phyloP scores from a whole-genome alignment of 2,329 filamentous ascomycete genomes.

The Talaromyces sp. region DNA sequence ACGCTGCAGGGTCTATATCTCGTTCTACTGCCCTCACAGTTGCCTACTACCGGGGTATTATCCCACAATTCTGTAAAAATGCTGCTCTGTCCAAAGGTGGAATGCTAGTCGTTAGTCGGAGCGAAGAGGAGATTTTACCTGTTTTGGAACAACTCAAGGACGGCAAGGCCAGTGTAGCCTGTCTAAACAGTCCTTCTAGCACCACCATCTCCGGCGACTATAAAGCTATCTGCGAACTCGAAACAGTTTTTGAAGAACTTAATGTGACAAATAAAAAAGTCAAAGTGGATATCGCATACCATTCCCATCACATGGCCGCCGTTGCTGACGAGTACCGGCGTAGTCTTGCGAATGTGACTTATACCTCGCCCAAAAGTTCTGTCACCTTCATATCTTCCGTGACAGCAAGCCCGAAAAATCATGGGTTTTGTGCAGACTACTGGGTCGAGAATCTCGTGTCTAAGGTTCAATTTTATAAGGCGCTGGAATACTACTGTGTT shows the following conservation, averaged over 20 bases:
- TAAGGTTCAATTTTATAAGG: slow-evolving; percentile 13
- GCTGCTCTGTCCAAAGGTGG: slow-evolving; percentile 12
- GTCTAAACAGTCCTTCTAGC: slow-evolving; percentile 14
- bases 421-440: slow-evolving; percentile 10
- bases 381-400: slow-evolving; percentile 16
- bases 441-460: slow-evolving; percentile 16
- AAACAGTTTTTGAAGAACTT: neutral
- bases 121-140: slow-evolving; percentile 16
- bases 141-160: slow-evolving; percentile 20
- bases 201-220: slow-evolving; percentile 16
- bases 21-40: slow-evolving; percentile 30
- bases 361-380: slow-evolving; percentile 1
- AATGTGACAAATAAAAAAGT: slow-evolving; percentile 11
- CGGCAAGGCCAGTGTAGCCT: slow-evolving; percentile 20
- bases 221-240: slow-evolving; percentile 8
- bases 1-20: slow-evolving; percentile 37
- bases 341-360: neutral
- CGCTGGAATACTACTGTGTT: slow-evolving; percentile 2
- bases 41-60: slow-evolving; percentile 34
- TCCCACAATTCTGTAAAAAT: slow-evolving; percentile 10
- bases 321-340: slow-evolving; percentile 3
- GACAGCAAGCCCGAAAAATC: slow-evolving; percentile 7
- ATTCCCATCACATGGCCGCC: slow-evolving; percentile 15
- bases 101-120: slow-evolving; percentile 28
- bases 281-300: slow-evolving; percentile 15